Conservation (phyloP, 768 basidiomycete species). For the Scleroderma citrinum region DNA sequence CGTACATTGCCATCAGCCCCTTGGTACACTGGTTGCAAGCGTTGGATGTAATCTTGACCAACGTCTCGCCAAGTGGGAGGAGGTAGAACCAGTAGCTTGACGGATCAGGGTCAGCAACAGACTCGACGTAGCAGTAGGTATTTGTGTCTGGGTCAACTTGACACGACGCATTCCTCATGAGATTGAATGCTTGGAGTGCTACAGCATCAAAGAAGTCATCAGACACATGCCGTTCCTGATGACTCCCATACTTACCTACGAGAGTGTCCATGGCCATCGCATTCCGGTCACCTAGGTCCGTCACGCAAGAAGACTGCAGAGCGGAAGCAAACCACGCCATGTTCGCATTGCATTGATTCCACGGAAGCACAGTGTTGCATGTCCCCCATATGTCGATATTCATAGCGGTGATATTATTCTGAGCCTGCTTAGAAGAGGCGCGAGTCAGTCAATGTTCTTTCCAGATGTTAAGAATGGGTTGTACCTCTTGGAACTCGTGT, state of each 20-base stretch:
- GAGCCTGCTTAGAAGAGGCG: slow-evolving; percentile 43
- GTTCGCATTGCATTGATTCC: slow-evolving; percentile 53
- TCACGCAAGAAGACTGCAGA: slow-evolving; percentile 45
- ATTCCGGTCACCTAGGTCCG: slow-evolving; percentile 51
- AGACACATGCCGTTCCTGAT: background rate
- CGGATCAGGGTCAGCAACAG: slow-evolving; percentile 49
- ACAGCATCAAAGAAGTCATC: background rate
- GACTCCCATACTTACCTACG: slow-evolving; percentile 37
- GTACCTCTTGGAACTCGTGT: slow-evolving; percentile 50
- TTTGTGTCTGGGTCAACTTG: slow-evolving; percentile 49
- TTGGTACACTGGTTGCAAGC: slow-evolving; percentile 64
- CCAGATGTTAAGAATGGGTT: background rate
- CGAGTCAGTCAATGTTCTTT: background rate
- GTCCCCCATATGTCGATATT: slow-evolving; percentile 75
- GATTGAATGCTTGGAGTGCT: slow-evolving; percentile 58
- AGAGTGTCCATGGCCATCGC: slow-evolving; percentile 48
- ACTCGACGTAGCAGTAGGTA: slow-evolving; percentile 70
- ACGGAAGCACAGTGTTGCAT: slow-evolving; percentile 54
- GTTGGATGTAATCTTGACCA: slow-evolving; percentile 45
- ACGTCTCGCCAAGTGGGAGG: slow-evolving; percentile 51
- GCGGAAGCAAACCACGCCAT: slow-evolving; percentile 58
- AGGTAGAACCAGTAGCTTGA: slow-evolving; percentile 70
- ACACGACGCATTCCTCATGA: slow-evolving; percentile 62
- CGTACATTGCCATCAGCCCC: slow-evolving; percentile 51
- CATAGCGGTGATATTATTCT: slow-evolving; percentile 52